Evolutionary conservation across 139 green algal genomes (phyloP).

Genomic region (Limnomonas spitsbergensis): DNA sequence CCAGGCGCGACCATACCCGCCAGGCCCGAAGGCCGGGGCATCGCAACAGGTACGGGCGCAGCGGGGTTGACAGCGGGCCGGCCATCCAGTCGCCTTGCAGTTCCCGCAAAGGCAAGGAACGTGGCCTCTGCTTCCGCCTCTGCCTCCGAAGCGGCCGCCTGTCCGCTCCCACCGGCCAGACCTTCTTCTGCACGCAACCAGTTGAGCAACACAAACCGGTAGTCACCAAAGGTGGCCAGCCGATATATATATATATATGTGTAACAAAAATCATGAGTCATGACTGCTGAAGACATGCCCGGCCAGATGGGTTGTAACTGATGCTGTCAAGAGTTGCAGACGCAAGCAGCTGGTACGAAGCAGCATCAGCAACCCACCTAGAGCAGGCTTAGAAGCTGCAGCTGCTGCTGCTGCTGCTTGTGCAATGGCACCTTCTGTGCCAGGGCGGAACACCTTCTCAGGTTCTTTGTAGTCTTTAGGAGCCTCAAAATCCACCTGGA

Average conservation of each 20-base stretch:
- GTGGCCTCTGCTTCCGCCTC: conserved; percentile 35
- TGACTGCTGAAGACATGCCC: neutral
- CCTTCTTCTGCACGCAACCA: conserved; percentile 3
- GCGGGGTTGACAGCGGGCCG: conserved; percentile 46
- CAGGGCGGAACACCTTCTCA: conserved; percentile 21
- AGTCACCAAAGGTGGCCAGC: neutral
- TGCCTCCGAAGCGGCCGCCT: neutral
- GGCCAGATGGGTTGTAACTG: neutral
- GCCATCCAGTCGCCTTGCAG: conserved; percentile 75
- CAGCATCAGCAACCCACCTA: too few relatives aligned
- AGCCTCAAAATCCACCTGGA: conserved; percentile 90
- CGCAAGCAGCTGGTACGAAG: neutral
- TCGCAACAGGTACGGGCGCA: conserved; percentile 35
- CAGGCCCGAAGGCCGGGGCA: neutral
- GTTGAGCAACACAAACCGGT: too few relatives aligned
- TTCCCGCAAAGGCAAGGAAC: conserved; percentile 79
- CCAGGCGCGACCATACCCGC: too few relatives aligned
- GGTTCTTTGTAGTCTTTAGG: conserved; percentile 66
- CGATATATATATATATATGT: neutral
- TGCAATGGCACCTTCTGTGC: too few relatives aligned
- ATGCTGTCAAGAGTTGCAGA: neutral
- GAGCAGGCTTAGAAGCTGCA: too few relatives aligned
- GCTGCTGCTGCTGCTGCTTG: conserved; percentile 7
- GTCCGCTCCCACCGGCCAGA: conserved; percentile 1
- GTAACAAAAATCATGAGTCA: conserved; percentile 46